Base-by-base conservation (phyloP, 2,329 filamentous ascomycete genomes). In the Coniochaeta prunicola region DNA sequence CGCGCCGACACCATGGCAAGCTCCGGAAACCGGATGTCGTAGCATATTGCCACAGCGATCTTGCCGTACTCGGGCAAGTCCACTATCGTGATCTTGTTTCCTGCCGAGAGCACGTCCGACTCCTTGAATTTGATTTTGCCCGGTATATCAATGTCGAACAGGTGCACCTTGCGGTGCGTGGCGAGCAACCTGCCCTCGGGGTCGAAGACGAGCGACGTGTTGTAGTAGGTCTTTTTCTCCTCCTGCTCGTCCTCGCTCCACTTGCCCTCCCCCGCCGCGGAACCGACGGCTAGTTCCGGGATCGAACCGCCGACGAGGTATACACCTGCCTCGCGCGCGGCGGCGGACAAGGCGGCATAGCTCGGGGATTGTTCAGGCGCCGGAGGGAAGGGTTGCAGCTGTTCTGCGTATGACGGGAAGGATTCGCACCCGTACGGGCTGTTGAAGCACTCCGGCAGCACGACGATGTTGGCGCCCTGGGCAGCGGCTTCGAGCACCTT, bases 391-490 rank as follows among this genome's bases (percentile, higher is more conserved):
- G 91, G 91, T 55, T 77, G 75, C n/a, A 97, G 86, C 1, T 85
- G 88, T 75, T 99, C 94, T 65, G 94, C 92, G 73, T 97, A 97
- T 61, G 87, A 84, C 58, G 92, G 88, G 76, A 99, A 99, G 80
- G 88, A 92, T 69, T 91, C 74, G 64, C 87, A 92, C 65, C 94
- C 94, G 75, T 99, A 99, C 9, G 94, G 94, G 45, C 90, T 96
- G 79, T 99, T 99, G 85, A 99, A 99, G 81, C 94, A 99, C 78
- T 99, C 94, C 36, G 94, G 94, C 19, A 99, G 84, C 34, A 97
- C 91, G 64, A 97, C 87, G 60, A 99, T 86, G 59, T 89, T 86
- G 61, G 93, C 91, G 65, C 93, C 93, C 3, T 77, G 77, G 28
- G 78, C 73, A 26, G 91, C 88, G 5, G 94, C 93, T 72, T 91